Base-by-base conservation (phyloP, 1,284 basidiomycete species). In the Golubevia pallescens region DNA sequence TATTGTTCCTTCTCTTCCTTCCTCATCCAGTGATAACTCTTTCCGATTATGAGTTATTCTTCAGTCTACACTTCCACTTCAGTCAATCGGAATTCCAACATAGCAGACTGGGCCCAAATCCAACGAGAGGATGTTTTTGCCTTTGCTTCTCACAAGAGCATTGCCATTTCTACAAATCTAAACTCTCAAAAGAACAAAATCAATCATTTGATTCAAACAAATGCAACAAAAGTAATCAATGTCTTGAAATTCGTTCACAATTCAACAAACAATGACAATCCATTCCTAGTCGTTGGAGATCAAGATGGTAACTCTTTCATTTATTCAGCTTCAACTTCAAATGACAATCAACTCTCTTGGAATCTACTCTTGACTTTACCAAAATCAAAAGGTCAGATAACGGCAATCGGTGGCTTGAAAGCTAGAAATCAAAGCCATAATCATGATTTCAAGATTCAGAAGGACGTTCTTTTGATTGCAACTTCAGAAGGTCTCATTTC, bases 31-130 rank as follows among this genome's bases (percentile, higher is more conserved):
- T 38, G 34, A 38, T 5, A 5, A 5, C 34, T 10, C 10, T 10
- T 5, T 5, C 34, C 10, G 34, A 4, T 38, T 10, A 38, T 5
- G 34, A n/a, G n/a, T n/a, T n/a, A 5, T 38, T 38, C 34, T 4
- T 5, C 34, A 10, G 68, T 77, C 34, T 82, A 82, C 58, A 73
- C 74, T 14, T 73, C 81, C 42, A 74, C 78, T 42, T 71, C 77
- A 3, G 79, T 74, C 68, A 81, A 80, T 67, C 71, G 80, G 48
- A 66, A 68, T 23, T 69, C 74, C 34, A 76, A 82, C 64, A 64
- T 74, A 16, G 78, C 78, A 2, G 81, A 82, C 55, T 80, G 79
- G 73, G 66, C 73, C 42, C 38, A 60, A 28, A 56, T 62, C 64
- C 58, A 52, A 48, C 52, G 42, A 56, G 19, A n/a, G 2, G 57